Evolutionary conservation across 805 yeast species (phyloP).

Genomic region (Candida railenensis): DNA sequence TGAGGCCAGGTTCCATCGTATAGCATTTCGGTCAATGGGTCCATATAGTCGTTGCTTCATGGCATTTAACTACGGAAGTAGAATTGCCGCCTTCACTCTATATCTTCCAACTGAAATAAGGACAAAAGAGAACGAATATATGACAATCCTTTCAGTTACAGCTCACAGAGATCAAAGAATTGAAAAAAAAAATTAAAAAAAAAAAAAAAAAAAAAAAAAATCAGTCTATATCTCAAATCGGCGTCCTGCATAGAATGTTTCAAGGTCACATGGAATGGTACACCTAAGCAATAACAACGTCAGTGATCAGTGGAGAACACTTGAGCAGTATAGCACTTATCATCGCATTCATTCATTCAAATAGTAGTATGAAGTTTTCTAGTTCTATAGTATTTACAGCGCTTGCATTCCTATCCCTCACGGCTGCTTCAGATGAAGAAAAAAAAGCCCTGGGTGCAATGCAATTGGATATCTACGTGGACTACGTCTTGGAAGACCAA

Average conservation of each 20-base stretch:
- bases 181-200: neutral
- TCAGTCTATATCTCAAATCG: too few relatives aligned
- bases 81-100: neutral
- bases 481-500: slow-evolving; percentile 1
- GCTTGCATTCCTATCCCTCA: neutral
- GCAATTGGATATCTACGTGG: neutral
- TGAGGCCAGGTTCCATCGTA: neutral
- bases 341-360: too few relatives aligned
- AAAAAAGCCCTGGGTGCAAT: neutral
- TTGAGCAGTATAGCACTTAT: too few relatives aligned
- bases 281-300: neutral
- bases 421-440: neutral
- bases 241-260: too few relatives aligned
- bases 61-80: neutral
- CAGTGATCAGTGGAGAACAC: neutral
- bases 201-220: slow-evolving; percentile 1
- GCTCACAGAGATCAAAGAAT: neutral
- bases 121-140: too few relatives aligned
- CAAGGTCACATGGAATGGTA: too few relatives aligned
- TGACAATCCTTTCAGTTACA: too few relatives aligned
- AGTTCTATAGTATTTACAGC: neutral
- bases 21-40: neutral
- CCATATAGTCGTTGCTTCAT: neutral
- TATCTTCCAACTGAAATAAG: too few relatives aligned
- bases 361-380: neutral